Conservation (phyloP, 305 asterid species). For the Withania somnifera region DNA sequence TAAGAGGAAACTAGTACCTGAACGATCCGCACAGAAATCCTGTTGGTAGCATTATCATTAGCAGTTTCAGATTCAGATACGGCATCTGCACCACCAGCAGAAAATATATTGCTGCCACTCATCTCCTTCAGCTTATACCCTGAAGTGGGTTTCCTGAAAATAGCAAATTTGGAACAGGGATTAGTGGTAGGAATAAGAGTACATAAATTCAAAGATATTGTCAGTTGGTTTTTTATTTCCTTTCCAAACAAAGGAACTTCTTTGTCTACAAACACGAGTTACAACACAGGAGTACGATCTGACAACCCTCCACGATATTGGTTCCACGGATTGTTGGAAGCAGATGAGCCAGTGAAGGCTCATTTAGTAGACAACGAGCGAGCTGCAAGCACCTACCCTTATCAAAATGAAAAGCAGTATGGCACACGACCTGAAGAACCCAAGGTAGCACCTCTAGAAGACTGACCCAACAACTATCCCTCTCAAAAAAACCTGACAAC, state of each 20-base stretch:
- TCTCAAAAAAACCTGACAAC: too few relatives aligned
- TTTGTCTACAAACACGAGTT: neutral
- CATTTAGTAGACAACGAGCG: too few relatives aligned
- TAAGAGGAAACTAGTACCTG: slow-evolving; percentile 34
- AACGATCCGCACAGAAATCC: slow-evolving; percentile 79
- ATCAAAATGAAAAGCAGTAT: too few relatives aligned
- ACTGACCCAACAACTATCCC: too few relatives aligned
- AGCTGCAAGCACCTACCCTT: too few relatives aligned
- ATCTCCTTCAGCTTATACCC: slow-evolving; percentile 79
- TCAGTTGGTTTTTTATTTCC: neutral
- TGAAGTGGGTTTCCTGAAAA: slow-evolving; percentile 66
- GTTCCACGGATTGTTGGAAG: too few relatives aligned
- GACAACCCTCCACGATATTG: neutral
- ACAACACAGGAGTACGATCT: neutral
- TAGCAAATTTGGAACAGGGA: neutral
- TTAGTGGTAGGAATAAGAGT: neutral
- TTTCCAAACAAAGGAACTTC: neutral
- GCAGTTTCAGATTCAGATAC: slow-evolving; percentile 35
- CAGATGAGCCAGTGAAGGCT: too few relatives aligned
- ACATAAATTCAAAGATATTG: neutral
- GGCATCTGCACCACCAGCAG: slow-evolving; percentile 35
- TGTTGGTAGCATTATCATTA: slow-evolving; percentile 28
- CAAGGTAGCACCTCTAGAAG: too few relatives aligned
- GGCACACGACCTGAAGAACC: too few relatives aligned
- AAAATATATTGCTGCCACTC: slow-evolving; percentile 73